Evolutionary conservation across 2,329 filamentous ascomycete genomes (phyloP).

Genomic region (Ustulina deusta): DNA sequence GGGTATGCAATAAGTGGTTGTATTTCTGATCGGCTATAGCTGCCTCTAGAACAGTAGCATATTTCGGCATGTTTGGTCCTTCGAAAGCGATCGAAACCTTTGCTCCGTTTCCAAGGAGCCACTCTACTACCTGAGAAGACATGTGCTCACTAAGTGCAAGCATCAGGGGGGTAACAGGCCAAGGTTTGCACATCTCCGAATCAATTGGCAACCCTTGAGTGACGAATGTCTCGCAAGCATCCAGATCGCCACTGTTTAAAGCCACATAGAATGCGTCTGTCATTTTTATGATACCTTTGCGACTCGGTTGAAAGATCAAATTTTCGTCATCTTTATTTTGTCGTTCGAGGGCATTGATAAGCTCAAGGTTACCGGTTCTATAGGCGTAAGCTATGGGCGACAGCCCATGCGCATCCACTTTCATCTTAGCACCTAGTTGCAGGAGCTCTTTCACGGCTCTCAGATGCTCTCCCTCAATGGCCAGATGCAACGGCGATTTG

Average conservation of each 20-base stretch:
- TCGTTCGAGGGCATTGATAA: background rate
- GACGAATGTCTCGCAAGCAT: conserved; percentile 8
- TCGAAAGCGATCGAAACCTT: conserved; percentile 10
- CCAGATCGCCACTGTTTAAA: background rate
- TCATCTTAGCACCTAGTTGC: conserved; percentile 9
- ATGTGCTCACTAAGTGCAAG: background rate
- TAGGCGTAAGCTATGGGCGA: conserved; percentile 14
- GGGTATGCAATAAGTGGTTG: background rate
- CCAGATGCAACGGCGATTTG: conserved; percentile 4
- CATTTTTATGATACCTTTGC: background rate
- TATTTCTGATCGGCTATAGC: conserved; percentile 6
- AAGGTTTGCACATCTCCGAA: conserved; percentile 6
- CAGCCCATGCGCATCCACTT: conserved; percentile 5
- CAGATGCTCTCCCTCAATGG: background rate
- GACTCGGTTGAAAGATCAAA: background rate
- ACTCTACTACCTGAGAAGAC: background rate
- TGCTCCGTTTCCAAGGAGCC: conserved; percentile 5
- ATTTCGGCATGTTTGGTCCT: background rate
- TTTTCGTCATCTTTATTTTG: background rate
- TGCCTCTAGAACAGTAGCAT: conserved; percentile 12
- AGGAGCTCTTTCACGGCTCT: background rate
- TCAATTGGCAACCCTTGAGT: conserved; percentile 6
- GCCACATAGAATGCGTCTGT: background rate
- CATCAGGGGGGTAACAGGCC: conserved; percentile 23
- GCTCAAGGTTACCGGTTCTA: background rate